phyloP scores from a whole-genome alignment of 1,284 basidiomycete species.

The Microbotryum lychnidis-dioicae region DNA sequence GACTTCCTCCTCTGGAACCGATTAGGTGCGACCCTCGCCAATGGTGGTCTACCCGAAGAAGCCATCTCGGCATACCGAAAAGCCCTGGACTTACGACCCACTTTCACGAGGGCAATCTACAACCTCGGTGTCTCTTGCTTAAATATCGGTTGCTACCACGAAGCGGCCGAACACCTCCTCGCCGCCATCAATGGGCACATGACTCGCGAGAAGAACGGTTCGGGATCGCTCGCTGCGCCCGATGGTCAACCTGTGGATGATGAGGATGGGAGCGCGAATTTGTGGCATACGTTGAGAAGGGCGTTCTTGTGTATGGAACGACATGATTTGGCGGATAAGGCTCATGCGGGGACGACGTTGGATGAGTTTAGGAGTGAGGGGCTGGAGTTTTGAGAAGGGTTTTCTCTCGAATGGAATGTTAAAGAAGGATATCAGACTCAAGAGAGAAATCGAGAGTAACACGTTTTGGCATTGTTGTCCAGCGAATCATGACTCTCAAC shows the following conservation, averaged over 20 bases:
- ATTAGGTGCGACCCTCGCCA: conserved; percentile 87
- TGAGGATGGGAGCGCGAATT: conserved; percentile 62
- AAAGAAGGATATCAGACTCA: no score
- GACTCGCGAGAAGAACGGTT: conserved; percentile 42
- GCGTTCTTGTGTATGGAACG: conserved; percentile 63
- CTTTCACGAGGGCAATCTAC: conserved; percentile 94
- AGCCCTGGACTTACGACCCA: conserved; percentile 85
- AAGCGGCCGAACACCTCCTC: conserved; percentile 94
- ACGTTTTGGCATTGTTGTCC: no score
- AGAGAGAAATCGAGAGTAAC: no score
- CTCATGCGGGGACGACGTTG: conserved; percentile 30
- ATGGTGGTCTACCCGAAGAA: conserved; percentile 89
- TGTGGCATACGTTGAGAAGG: conserved; percentile 88
- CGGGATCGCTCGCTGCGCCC: conserved; percentile 15
- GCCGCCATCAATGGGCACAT: conserved; percentile 78
- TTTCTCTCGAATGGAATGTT: no score
- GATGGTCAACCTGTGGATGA: conserved; percentile 45
- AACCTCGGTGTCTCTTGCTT: conserved; percentile 64
- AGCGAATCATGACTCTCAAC: no score
- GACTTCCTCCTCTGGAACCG: conserved; percentile 97
- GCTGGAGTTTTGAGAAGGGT: conserved; percentile 32
- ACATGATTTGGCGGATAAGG: conserved; percentile 34
- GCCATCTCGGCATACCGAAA: conserved; percentile 90
- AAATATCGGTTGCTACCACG: conserved; percentile 90
- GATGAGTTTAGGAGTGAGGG: conserved; percentile 32